Conservation (phyloP, 2,329 filamentous ascomycete genomes). For the Chaetomium sp. region DNA sequence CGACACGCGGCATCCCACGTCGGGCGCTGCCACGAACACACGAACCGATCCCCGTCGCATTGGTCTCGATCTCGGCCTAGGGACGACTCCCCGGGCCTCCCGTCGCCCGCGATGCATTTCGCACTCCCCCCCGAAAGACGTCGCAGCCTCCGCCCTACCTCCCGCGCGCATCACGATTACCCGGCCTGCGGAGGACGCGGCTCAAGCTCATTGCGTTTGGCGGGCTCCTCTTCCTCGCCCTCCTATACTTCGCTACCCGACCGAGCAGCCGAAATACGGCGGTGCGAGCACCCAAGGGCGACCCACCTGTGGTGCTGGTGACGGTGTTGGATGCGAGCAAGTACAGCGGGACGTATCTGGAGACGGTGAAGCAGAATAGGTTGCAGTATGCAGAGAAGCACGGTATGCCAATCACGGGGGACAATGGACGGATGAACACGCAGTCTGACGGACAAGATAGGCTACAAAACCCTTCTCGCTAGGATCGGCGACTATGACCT, state of each 20-base stretch:
- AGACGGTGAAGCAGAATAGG: slow-evolving; percentile 78
- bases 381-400: slow-evolving; percentile 82
- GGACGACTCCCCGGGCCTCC: slow-evolving; percentile 17
- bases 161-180: slow-evolving; percentile 58
- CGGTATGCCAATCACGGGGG: slow-evolving; percentile 57
- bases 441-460: slow-evolving; percentile 47
- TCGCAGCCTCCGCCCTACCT: slow-evolving; percentile 75
- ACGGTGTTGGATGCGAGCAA: slow-evolving; percentile 74
- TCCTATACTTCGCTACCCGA: slow-evolving; percentile 63
- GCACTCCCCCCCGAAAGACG: slow-evolving; percentile 84
- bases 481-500: slow-evolving; percentile 76
- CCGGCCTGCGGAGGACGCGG: slow-evolving; percentile 55
- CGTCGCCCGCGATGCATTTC: slow-evolving; percentile 69
- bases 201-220: slow-evolving; percentile 60
- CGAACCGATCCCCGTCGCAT: background rate
- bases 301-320: slow-evolving; percentile 72
- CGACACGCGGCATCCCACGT: background rate
- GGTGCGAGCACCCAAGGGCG: slow-evolving; percentile 51
- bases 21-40: background rate
- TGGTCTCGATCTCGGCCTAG: slow-evolving; percentile 16
- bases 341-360: slow-evolving; percentile 67
- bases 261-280: slow-evolving; percentile 37
- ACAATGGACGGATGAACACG: background rate
- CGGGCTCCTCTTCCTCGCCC: slow-evolving; percentile 55
- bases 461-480: slow-evolving; percentile 84